phyloP scores from a whole-genome alignment of 441 rosid genomes.

The Brassica hybrid region DNA sequence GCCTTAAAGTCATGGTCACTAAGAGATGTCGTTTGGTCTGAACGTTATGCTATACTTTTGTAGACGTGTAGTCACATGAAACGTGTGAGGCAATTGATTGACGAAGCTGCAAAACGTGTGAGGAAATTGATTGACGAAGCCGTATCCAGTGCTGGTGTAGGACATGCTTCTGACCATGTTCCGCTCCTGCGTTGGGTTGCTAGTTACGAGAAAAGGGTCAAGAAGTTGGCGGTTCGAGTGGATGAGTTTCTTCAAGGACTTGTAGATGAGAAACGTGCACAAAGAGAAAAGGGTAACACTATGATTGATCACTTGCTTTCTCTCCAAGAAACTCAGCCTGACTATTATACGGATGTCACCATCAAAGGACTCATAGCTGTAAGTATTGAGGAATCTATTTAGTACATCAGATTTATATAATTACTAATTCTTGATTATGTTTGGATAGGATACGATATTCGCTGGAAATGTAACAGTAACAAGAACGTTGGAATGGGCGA shows the following conservation, averaged over 20 bases:
- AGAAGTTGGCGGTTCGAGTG: background rate
- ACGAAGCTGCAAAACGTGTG: too few species aligned
- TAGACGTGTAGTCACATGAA: too few species aligned
- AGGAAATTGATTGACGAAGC: background rate
- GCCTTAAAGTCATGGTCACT: too few species aligned
- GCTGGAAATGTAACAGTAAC: slow-evolving; percentile 56
- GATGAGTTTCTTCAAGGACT: background rate
- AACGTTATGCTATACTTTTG: too few species aligned
- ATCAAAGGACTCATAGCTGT: background rate
- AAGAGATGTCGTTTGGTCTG: too few species aligned
- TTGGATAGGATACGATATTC: slow-evolving; percentile 44
- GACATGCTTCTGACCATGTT: background rate
- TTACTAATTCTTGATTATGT: background rate
- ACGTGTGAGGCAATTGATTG: too few species aligned
- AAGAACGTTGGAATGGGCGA: slow-evolving; percentile 56
- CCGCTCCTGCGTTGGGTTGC: background rate
- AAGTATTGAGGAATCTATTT: background rate
- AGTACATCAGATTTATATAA: background rate
- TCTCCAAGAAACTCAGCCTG: slow-evolving; percentile 51
- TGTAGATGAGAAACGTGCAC: background rate
- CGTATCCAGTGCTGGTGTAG: background rate
- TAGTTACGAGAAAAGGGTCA: background rate
- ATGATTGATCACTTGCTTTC: slow-evolving; percentile 55
- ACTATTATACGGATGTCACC: slow-evolving; percentile 41
- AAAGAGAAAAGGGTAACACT: slow-evolving; percentile 35